These are phyloP conservation scores for Apiospora koreana DNA, from an alignment of 2,329 filamentous ascomycete genomes.

Conservation along the genomic window DNA sequence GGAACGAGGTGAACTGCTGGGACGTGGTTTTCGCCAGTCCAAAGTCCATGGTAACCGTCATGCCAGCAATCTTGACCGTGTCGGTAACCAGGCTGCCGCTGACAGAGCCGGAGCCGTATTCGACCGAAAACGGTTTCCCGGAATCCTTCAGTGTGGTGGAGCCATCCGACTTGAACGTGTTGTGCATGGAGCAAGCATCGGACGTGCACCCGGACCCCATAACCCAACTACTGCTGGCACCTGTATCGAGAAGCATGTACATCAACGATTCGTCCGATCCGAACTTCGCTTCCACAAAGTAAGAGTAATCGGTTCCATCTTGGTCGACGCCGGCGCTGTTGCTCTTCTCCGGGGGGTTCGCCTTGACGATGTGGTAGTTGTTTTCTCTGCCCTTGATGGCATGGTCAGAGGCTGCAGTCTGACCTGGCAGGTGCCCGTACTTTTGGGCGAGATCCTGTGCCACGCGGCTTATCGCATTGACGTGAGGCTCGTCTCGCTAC, in stretches of 20 bases:
- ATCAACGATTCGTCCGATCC: constrained; percentile 56
- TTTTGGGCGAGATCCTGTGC: constrained; percentile 42
- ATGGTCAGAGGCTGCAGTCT: constrained; percentile 19
- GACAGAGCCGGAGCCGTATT: constrained; percentile 78
- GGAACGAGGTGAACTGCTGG: constrained; percentile 73
- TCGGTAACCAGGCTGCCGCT: constrained; percentile 68
- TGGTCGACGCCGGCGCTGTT: constrained; percentile 60
- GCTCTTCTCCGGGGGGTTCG: constrained; percentile 44
- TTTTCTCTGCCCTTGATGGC: constrained; percentile 43
- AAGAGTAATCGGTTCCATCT: constrained; percentile 66
- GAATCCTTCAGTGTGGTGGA: constrained; percentile 64
- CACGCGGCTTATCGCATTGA: constrained; percentile 39
- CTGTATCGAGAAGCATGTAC: constrained; percentile 67
- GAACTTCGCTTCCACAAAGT: constrained; percentile 60
- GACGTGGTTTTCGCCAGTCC: constrained; percentile 74
- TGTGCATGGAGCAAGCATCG: constrained; percentile 68
- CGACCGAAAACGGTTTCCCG: constrained; percentile 60
- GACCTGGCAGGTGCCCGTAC: constrained; percentile 32
- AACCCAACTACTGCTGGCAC: constrained; percentile 77
- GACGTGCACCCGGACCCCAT: constrained; percentile 72
- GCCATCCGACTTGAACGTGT: constrained; percentile 65
- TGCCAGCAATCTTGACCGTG: constrained; percentile 64
- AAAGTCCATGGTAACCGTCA: constrained; percentile 66
- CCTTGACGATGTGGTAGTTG: constrained; percentile 48
- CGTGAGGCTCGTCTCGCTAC: constrained; percentile 35